A percentile compares a stretch with the other conserved stretches of the same genome.
Conservation (phyloP, 345 rosid genomes). For the Noccaea caerulescens region DNA sequence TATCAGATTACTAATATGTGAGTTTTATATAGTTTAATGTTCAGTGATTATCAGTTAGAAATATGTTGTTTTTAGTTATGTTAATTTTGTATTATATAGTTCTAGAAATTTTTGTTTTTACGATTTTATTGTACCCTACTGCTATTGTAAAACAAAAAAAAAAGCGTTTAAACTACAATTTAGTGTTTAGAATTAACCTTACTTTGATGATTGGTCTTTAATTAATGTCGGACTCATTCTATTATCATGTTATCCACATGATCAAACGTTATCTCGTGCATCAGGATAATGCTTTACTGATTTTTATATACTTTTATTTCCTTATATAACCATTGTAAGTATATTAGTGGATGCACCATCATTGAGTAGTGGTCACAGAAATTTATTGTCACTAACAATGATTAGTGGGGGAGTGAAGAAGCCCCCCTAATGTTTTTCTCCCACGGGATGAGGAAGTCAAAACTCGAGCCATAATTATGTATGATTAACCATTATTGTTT, state of each 20-base stretch:
- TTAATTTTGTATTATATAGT: not conserved
- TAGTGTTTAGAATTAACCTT: not conserved
- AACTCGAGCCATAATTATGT: slow-evolving; percentile 12
- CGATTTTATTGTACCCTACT: too few relatives aligned
- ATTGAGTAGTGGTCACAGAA: slow-evolving; percentile 11
- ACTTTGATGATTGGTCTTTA: slow-evolving; percentile 35
- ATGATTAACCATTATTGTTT: slow-evolving; percentile 27
- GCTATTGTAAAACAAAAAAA: too few relatives aligned
- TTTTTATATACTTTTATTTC: not conserved
- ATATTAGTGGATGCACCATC: slow-evolving; percentile 24
- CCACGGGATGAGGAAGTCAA: slow-evolving; percentile 15
- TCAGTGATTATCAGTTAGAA: too few relatives aligned
- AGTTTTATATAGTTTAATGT: too few relatives aligned
- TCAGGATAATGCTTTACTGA: slow-evolving; percentile 20
- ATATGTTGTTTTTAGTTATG: too few relatives aligned
- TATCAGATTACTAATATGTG: too few relatives aligned
- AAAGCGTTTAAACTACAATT: too few relatives aligned
- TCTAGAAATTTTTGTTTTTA: not conserved
- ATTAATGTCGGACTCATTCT: slow-evolving; percentile 3
- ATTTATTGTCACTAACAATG: slow-evolving; percentile 23
- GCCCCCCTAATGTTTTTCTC: slow-evolving; percentile 9
- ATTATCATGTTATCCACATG: slow-evolving; percentile 27
- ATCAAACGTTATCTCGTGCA: slow-evolving; percentile 32
- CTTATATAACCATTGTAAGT: not conserved
- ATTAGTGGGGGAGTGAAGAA: not conserved